Base-by-base conservation (phyloP, 345 rosid species). In the Physaria fendleri region DNA sequence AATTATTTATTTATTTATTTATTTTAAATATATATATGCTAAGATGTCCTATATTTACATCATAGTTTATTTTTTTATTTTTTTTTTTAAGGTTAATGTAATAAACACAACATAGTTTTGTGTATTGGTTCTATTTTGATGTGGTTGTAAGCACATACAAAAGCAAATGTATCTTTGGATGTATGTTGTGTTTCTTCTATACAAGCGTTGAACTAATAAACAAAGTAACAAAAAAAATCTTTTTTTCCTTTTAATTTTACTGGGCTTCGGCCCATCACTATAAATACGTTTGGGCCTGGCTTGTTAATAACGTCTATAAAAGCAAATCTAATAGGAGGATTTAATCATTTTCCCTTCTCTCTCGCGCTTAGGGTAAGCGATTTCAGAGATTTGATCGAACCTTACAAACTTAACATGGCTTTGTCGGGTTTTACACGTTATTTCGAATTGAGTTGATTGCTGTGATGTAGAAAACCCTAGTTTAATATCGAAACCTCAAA, bases 121-220 rank as follows among this genome's bases (percentile, higher is more conserved):
- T 46, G 47, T 65, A 33, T 35, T 55, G 56, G 14, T 45, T 34
- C 32, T 39, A 25, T 56, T 15, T 45, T 17, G 27, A 18, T 10
- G 45, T 23, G 37, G 40, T 37, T 15, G 30, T 42, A n/a, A 42
- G 43, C 44, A 25, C 15, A n/a, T 41, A 5, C 20, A 44, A 67
- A 58, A 50, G 60, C 66, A 59, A 59, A 43, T 6, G 48, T 45
- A 48, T 65, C 64, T 46, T 37, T n/a, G 13, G 39, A 23, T 39
- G 57, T 67, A 67, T 66, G 58, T 35, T 37, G 41, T 44, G 41
- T 24, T 6, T 43, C n/a, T n/a, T n/a, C 11, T 42, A 21, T 65
- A 48, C 33, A 23, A 29, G n/a, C 38, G 42, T 16, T 14, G n/a
- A 25, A 34, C 54, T 13, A 65, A n/a, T 33, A 44, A 17, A 24